These are phyloP conservation scores for Bryum argenteum DNA, from an alignment of 225 moss, liverwort and hornwort genomes.

Conservation along the genomic window DNA sequence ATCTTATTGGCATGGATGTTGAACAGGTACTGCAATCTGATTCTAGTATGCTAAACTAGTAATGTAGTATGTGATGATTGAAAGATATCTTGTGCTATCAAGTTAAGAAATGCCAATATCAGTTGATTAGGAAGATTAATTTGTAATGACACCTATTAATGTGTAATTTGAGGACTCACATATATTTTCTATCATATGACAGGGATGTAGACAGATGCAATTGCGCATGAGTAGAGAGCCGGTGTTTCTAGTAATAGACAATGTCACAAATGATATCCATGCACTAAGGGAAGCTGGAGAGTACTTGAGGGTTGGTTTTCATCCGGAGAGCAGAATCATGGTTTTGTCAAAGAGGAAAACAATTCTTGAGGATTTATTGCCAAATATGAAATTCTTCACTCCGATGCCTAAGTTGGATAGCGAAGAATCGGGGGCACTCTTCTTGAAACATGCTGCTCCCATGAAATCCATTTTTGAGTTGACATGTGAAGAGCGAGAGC, in stretches of 20 bases:
- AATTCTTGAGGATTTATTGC: constrained; percentile 3
- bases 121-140: neutral
- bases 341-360: constrained; percentile 8
- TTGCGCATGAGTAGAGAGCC: neutral
- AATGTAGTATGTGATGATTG: too few relatives aligned
- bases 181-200: neutral
- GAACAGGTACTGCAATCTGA: too few relatives aligned
- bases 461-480: neutral
- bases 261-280: constrained; percentile 4
- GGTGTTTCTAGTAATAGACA: constrained; percentile 21
- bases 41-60: too few relatives aligned
- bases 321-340: constrained; percentile 6
- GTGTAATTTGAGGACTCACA: neutral
- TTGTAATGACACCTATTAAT: too few relatives aligned
- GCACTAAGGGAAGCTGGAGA: constrained; percentile 8
- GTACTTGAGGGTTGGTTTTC: constrained; percentile 4
- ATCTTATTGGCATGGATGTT: too few relatives aligned
- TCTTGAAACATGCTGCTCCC: constrained; percentile 3
- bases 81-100: too few relatives aligned
- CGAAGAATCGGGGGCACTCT: constrained; percentile 1
- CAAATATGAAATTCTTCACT: neutral
- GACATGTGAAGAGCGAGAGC: neutral
- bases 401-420: neutral
- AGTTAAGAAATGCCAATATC: too few relatives aligned
- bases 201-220: neutral